phyloP scores from a whole-genome alignment of 164 flowering plant genomes.

The Kalanchoe fedtschenkoi region DNA sequence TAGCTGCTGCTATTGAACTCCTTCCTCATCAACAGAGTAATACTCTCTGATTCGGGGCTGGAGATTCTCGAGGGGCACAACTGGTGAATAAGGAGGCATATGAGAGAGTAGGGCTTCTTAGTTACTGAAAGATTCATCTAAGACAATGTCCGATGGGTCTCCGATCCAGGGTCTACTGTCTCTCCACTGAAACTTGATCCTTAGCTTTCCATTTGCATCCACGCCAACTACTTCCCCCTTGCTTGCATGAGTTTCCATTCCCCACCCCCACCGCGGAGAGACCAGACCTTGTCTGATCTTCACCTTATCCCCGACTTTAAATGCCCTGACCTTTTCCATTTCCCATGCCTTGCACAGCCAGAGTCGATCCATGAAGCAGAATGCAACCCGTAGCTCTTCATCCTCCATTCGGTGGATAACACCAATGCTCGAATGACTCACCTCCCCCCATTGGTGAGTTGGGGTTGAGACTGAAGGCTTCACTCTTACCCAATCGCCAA shows the following conservation, averaged over 20 bases:
- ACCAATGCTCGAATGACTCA: conserved; percentile 67
- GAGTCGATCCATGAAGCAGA: conserved; percentile 80
- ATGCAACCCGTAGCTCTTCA: conserved; percentile 79
- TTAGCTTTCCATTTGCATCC: conserved; percentile 87
- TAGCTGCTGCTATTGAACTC: not conserved
- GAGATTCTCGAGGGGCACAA: not conserved
- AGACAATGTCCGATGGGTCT: conserved; percentile 92
- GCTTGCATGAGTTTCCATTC: conserved; percentile 96
- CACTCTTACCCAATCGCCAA: conserved; percentile 88
- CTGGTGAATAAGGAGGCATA: not conserved
- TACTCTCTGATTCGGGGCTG: not conserved
- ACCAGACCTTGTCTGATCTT: conserved; percentile 68
- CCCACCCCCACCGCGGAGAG: conserved; percentile 96
- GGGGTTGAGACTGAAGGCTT: conserved; percentile 52
- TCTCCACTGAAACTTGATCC: conserved; percentile 86
- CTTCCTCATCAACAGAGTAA: not conserved
- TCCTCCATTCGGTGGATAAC: conserved; percentile 78
- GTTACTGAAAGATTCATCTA: conserved; percentile 29
- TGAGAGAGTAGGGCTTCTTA: not conserved
- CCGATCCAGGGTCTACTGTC: conserved; percentile 90
- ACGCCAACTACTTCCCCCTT: conserved; percentile 82
- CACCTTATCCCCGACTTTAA: conserved; percentile 74
- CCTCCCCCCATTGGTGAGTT: conserved; percentile 90
- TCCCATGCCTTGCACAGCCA: conserved; percentile 85
- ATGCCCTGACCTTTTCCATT: conserved; percentile 68